Evolutionary conservation across 1,139 yeast genomes (phyloP), one percentile per base, ranked within the genome.

Genomic region (Yamadazyma blattariae): DNA sequence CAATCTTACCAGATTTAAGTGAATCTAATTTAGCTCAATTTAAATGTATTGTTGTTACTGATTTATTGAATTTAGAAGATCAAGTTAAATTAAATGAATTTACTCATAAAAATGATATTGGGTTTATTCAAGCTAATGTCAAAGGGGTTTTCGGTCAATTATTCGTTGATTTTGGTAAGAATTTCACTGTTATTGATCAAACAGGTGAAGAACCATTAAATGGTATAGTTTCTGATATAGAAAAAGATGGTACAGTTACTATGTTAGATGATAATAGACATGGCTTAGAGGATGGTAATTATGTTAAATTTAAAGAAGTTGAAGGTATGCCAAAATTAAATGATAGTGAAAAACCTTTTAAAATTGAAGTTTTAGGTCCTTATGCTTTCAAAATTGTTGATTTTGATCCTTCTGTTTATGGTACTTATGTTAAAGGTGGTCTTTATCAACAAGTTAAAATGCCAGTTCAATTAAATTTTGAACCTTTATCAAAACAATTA

Each of bases 251-350:
- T 36, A 82, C 90, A 5, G 96, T 92, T 23, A 85, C 97, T 18
- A 87, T 87, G 72, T 74, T 90, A 51, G 96, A 86, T 55, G 97
- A 89, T 48, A 81, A 78, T 43, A 81, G 97, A 59, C 99, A 92
- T 56, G 96, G 96, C 10, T 70, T 92, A 39, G 88, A 89, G 64
- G 96, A 88, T 58, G 97, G 97, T 14, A 86, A 86, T 52, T 86
- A 67, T 55, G 96, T 92, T 36, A 85, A 82, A 56, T 90, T 90
- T 53, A 58, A 86, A n/a, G 97, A 90, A 60, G 81, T 90, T 24
- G 77, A 82, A 49, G 97, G 97, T 17, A 69, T 76, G 63, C 69
- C 65, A 3, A 65, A 64, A 45, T 67, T 92, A 43, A 87, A 85
- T 54, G 82, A 80, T 40, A 95, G 88, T 7, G 51, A 47, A 9